A percentile compares a stretch with the other conserved stretches of the same genome.
Conservation (phyloP, 331 rosid species). For the Arachis monticola region DNA sequence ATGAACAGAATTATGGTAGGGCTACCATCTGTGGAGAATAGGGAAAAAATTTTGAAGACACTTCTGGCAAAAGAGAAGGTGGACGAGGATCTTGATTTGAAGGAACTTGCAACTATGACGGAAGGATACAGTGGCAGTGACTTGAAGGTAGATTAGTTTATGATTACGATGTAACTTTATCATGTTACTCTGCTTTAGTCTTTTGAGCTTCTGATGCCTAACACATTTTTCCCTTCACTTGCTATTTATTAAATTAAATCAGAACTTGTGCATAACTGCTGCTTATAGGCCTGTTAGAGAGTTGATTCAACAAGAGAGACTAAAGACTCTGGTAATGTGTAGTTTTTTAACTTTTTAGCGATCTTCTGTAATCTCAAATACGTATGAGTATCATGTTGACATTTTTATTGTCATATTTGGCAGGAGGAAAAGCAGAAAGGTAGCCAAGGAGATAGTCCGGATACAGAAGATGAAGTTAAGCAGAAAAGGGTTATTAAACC, state of each 20-base stretch:
- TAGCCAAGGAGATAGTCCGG: constrained; percentile 9
- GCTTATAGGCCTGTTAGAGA: constrained; percentile 95
- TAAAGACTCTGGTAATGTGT: constrained; percentile 59
- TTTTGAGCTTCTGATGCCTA: constrained; percentile 28
- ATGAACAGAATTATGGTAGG: constrained; percentile 82
- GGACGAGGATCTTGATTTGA: constrained; percentile 59
- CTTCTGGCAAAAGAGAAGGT: constrained; percentile 79
- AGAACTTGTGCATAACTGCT: constrained; percentile 92
- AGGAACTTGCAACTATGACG: constrained; percentile 79
- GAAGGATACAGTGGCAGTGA: constrained; percentile 97
- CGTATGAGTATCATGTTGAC: constrained; percentile 6
- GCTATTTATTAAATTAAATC: constrained; percentile 26
- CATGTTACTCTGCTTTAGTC: not conserved
- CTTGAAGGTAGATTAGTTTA: constrained; percentile 63
- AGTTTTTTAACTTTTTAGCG: not conserved
- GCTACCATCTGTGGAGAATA: constrained; percentile 72
- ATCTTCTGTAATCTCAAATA: not conserved
- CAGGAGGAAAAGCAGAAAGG: constrained; percentile 67
- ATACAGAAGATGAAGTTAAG: constrained; percentile 37
- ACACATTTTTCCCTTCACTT: constrained; percentile 28
- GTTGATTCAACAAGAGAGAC: constrained; percentile 75
- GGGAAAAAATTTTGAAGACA: constrained; percentile 82
- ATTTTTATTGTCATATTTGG: not conserved
- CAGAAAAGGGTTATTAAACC: constrained; percentile 63
- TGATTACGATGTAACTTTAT: not conserved